Conservation (phyloP, 495 filamentous ascomycete genomes). For the Podospora didyma region DNA sequence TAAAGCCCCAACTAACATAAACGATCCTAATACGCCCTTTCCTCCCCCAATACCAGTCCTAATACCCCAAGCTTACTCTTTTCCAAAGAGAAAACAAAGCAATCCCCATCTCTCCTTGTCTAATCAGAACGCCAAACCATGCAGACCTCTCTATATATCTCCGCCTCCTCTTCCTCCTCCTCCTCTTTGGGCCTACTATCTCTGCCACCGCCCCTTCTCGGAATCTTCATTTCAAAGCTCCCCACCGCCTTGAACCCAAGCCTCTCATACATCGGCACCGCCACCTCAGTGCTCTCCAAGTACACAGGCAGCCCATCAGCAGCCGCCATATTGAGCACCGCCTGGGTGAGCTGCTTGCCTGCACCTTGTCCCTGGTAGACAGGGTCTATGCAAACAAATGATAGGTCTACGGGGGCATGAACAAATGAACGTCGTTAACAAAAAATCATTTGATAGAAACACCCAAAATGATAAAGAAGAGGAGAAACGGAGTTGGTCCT, state of each 20-base stretch:
- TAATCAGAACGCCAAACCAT: constrained; percentile 24
- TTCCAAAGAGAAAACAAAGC: no score
- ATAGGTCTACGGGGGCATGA: constrained; percentile 24
- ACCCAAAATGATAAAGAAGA: background rate
- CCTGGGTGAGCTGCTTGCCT: constrained; percentile 30
- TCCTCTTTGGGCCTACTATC: no score
- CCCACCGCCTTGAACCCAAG: constrained; percentile 35
- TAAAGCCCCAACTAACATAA: no score
- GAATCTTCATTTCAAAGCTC: constrained; percentile 27
- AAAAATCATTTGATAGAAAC: background rate
- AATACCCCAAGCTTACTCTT: no score
- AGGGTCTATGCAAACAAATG: constrained; percentile 39
- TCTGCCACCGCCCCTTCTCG: constrained; percentile 3
- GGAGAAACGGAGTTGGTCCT: no score
- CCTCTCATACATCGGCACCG: constrained; percentile 37
- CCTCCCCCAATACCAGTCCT: no score
- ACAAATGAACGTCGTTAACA: background rate
- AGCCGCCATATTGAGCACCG: constrained; percentile 33
- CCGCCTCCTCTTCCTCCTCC: background rate
- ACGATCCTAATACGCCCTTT: no score
- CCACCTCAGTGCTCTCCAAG: constrained; percentile 40
- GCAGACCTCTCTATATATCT: constrained; percentile 27
- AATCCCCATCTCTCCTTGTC: background rate
- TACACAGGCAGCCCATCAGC: constrained; percentile 35
- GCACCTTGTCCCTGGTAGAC: constrained; percentile 40